Evolutionary conservation across 805 yeast genomes (phyloP).

Genomic region (Teunomyces panamensis): DNA sequence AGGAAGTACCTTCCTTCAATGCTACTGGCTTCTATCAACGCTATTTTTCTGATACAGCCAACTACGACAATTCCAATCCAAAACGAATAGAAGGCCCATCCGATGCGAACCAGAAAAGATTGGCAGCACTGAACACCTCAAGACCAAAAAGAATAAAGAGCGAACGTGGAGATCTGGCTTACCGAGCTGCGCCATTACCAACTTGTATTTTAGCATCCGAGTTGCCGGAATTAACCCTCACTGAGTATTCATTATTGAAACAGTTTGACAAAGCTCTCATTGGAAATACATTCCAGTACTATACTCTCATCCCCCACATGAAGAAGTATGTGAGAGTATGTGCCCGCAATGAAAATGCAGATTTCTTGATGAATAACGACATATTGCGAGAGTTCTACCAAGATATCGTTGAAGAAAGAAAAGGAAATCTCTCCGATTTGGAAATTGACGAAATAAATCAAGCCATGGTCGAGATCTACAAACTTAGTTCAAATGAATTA

Average conservation of each 20-base stretch:
- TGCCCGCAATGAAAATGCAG: background rate
- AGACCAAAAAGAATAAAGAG: background rate
- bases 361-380: conserved; percentile 2
- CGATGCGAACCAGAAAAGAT: background rate
- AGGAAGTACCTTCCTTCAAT: background rate
- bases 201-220: background rate
- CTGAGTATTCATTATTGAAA: background rate
- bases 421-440: background rate
- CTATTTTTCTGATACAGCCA: background rate
- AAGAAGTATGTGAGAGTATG: background rate
- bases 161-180: background rate
- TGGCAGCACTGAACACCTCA: background rate
- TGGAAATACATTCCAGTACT: background rate
- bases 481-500: background rate
- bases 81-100: background rate
- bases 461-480: background rate
- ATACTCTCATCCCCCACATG: background rate
- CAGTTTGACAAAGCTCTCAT: background rate
- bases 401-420: background rate
- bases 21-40: background rate
- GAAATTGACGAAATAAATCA: background rate
- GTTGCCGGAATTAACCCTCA: background rate
- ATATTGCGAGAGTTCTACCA: background rate
- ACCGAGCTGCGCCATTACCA: background rate
- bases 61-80: background rate